Conservation (phyloP, 2,329 filamentous ascomycete genomes). For the Colletotrichum scovillei region DNA sequence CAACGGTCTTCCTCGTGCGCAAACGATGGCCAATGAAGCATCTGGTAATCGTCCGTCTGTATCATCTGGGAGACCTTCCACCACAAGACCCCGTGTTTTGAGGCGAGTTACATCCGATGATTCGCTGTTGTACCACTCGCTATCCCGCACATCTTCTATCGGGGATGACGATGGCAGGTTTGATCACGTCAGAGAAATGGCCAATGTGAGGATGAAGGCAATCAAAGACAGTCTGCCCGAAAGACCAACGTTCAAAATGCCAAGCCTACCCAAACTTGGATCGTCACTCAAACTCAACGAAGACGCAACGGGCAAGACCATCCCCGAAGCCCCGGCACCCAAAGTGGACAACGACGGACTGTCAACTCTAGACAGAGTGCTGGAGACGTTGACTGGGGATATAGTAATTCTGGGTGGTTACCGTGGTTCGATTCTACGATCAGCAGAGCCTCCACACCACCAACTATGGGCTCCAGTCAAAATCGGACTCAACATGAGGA, state of each 20-base stretch:
- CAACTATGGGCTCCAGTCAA: slow-evolving; percentile 96
- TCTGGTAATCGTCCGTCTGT: slow-evolving; percentile 6
- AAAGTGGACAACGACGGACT: slow-evolving; percentile 33
- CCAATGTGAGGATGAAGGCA: slow-evolving; percentile 90
- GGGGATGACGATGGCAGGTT: slow-evolving; percentile 83
- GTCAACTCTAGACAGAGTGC: slow-evolving; percentile 60
- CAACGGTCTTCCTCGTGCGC: not conserved
- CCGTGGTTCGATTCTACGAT: slow-evolving; percentile 88
- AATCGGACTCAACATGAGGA: slow-evolving; percentile 89
- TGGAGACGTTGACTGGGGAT: slow-evolving; percentile 83
- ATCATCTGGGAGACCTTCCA: slow-evolving; percentile 20
- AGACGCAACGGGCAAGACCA: slow-evolving; percentile 31
- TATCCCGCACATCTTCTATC: slow-evolving; percentile 84
- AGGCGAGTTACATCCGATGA: slow-evolving; percentile 79
- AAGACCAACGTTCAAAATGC: slow-evolving; percentile 79
- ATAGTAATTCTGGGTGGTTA: slow-evolving; percentile 92
- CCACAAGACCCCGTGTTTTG: slow-evolving; percentile 46
- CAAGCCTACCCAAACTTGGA: slow-evolving; percentile 67
- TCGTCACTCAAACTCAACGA: slow-evolving; percentile 42
- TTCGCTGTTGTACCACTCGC: slow-evolving; percentile 78
- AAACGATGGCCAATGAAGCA: not conserved
- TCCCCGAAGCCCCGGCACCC: slow-evolving; percentile 40
- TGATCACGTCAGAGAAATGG: slow-evolving; percentile 82
- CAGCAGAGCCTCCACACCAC: slow-evolving; percentile 82
- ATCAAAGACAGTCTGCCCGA: slow-evolving; percentile 90